Evolutionary conservation across 1,284 basidiomycete species (phyloP).

Genomic region (Boletus semigastroideus): DNA sequence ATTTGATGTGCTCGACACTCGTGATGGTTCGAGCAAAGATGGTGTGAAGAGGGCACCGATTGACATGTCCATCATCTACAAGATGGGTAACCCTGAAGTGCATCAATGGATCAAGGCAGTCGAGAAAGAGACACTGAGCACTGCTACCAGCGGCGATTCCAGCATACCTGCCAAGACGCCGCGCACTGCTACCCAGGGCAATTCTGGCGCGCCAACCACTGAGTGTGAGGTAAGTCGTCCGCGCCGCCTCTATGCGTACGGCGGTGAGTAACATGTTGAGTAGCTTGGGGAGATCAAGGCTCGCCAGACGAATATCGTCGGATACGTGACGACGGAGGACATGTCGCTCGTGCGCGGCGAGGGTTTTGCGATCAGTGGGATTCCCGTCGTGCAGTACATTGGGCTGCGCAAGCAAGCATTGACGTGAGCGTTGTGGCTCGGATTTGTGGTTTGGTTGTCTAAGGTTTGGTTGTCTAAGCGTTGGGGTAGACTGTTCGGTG

Average conservation of each 20-base stretch:
- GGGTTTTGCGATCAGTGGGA: slow-evolving; percentile 71
- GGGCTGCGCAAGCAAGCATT: slow-evolving; percentile 50
- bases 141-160: no score
- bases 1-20: slow-evolving; percentile 58
- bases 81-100: slow-evolving; percentile 43
- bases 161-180: no score
- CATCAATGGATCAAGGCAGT: slow-evolving; percentile 22
- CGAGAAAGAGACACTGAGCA: slow-evolving; percentile 29
- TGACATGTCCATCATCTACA: slow-evolving; percentile 72
- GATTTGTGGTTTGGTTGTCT: not conserved
- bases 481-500: slow-evolving; percentile 15
- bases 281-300: slow-evolving; percentile 49
- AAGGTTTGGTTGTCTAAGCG: no score
- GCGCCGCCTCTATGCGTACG: not conserved
- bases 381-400: slow-evolving; percentile 58
- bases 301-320: slow-evolving; percentile 53
- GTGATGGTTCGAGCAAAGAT: slow-evolving; percentile 63
- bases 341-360: slow-evolving; percentile 74
- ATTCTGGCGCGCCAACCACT: slow-evolving; percentile 42
- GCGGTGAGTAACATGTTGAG: not conserved
- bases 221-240: slow-evolving; percentile 34
- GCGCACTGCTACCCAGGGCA: slow-evolving; percentile 26
- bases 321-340: slow-evolving; percentile 79
- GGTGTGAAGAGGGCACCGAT: slow-evolving; percentile 69
- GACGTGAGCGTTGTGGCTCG: slow-evolving; percentile 39